Evolutionary conservation across 495 filamentous ascomycete genomes (phyloP), one percentile per base, ranked within the genome.

Genomic region (Hypoxylon rickii): DNA sequence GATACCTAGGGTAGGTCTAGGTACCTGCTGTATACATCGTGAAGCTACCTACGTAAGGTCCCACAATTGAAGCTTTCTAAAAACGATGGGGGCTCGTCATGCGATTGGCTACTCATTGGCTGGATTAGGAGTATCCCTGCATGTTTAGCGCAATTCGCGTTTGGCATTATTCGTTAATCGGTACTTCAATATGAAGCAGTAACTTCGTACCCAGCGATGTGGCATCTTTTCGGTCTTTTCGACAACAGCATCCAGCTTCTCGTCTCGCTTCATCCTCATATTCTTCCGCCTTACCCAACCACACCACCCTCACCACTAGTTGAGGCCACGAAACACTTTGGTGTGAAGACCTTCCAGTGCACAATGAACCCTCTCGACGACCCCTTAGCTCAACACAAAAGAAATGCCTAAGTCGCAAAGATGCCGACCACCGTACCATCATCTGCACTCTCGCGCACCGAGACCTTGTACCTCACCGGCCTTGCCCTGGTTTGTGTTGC

Each of bases 401-500:
- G 29, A 34, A 41, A 65, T 63, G 65, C 40, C 53, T 44, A 19
- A 54, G 17, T 32, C 18, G 53, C 54, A 47, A 59, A 34, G 42
- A 84, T 83, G 78, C 65, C 66, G 48, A 55, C 58, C 39, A 48
- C 63, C 42, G 64, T 68, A 53, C 46, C 63, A 42, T 64, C 63
- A 22, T 64, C 68, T 8, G 55, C 75, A 18, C 86, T 96, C 51
- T 86, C 83, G 47, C 71, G 73, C 46, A 75, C 81, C 37, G 92
- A 97, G 77, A 79, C 80, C 22, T 80, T 86, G 70, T 83, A 79
- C 66, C 86, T 97, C 40, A 66, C 87, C 47, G 66, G 83, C 7
- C 78, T 97, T 31, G 80, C 82, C 41, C 79, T 83, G 50, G 84
- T 83, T 33, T 93, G 87, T 68, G 64, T 88, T 52, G 86, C 81